Evolutionary conservation across 208 protist species (phyloP).

Genomic region (Acanthamoeba divionensis): DNA sequence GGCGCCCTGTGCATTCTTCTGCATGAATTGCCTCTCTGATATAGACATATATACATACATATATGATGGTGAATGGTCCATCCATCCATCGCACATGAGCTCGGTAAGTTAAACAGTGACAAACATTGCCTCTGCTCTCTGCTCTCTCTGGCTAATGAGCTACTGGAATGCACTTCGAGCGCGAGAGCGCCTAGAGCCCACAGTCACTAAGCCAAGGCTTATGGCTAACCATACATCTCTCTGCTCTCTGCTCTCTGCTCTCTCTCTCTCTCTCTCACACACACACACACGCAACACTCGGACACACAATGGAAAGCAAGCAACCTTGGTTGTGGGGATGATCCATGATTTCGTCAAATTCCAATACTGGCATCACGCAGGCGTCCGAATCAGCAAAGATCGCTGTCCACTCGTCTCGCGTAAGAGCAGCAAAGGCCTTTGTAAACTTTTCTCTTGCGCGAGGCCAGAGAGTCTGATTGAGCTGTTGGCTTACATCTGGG

Average conservation of each 20-base stretch:
- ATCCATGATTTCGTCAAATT: slow-evolving; percentile 40
- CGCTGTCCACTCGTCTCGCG: slow-evolving; percentile 61
- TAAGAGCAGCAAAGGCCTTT: slow-evolving; percentile 53
- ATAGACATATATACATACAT: background rate
- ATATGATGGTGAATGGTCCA: background rate
- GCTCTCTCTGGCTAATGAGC: background rate
- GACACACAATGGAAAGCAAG: too few relatives aligned
- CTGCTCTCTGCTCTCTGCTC: background rate
- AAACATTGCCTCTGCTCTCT: too few relatives aligned
- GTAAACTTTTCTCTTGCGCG: slow-evolving; percentile 47
- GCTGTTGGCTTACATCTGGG: slow-evolving; percentile 52
- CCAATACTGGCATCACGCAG: slow-evolving; percentile 63
- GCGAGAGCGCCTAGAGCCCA: background rate
- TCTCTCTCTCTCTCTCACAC: background rate
- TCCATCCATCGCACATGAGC: background rate
- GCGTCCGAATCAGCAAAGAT: slow-evolving; percentile 66
- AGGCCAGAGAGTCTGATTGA: slow-evolving; percentile 42
- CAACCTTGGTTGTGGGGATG: slow-evolving; percentile 43
- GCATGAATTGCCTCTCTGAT: background rate
- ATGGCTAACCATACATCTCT: background rate
- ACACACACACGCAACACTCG: background rate
- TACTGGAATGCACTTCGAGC: too few relatives aligned
- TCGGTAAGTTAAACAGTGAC: too few relatives aligned
- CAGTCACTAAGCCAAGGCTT: background rate
- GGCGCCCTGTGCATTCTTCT: background rate